Base-by-base conservation (phyloP, 2,329 filamentous ascomycete species). In the Aspergillus niger region DNA sequence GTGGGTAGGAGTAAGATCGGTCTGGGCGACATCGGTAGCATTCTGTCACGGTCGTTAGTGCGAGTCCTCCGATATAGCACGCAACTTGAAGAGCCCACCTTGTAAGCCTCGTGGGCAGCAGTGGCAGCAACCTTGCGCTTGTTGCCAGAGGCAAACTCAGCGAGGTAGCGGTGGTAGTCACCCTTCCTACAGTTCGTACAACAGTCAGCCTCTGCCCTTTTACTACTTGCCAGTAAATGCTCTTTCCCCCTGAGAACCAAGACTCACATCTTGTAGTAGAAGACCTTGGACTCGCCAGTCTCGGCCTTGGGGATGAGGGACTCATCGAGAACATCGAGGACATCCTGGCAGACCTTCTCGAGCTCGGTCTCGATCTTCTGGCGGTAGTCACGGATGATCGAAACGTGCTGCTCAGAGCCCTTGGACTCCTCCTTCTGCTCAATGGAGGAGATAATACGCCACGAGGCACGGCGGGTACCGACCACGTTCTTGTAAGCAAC, bases 401-500 rank as follows among this genome's bases (percentile, higher is more conserved):
- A 79, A 75, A 97, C 92, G 81, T 98, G 94, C 86, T 95, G 94
- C 76, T 96, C 92, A 70, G 90, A 92, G 77, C 94, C 94, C 89
- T 97, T 98, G 79, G 92, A 95, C 84, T 98, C 94, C 86, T 98
- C 94, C 89, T 98, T 98, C 83, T 98, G 94, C 86, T 98, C 94
- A 82, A 99, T 98, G 78, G 95, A 98, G 78, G 93, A 96, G 83
- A 99, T 96, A 83, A 99, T 98, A 83, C 94, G 89, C 94, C 94
- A 99, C 74, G 92, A 97, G 77, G 94, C 94, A 88, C 95, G 94
- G 81, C 94, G 90, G 77, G 95, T 96, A 75, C 95, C 94, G 75
- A 99, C 92, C 64, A 99, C 95, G 83, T 99, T 99, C 91, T 99
- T 99, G 90, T 99, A 99, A 79, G 94, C 94, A 76, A 98, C 95